These are phyloP conservation scores for Sporisorium graminicola DNA, from an alignment of 1,284 basidiomycete genomes.

Conservation along the genomic window DNA sequence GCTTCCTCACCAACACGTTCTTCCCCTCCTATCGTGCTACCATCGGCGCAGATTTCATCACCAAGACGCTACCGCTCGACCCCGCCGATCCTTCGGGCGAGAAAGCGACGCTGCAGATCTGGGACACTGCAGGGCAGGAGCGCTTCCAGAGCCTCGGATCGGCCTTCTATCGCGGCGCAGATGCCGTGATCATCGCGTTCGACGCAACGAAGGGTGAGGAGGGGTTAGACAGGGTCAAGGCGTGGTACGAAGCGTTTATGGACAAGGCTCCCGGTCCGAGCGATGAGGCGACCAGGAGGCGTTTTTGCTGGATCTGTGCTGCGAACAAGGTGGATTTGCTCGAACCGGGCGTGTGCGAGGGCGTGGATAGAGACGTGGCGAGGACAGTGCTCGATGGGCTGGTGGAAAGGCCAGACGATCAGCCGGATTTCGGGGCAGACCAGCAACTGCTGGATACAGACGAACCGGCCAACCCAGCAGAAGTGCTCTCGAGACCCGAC, in stretches of 20 bases:
- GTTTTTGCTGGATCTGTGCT: conserved; percentile 62
- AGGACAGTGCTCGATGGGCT: conserved; percentile 27
- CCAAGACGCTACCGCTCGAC: conserved; percentile 43
- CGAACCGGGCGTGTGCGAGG: background rate
- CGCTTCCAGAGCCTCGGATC: conserved; percentile 63
- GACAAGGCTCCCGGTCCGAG: conserved; percentile 45
- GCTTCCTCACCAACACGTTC: conserved; percentile 50
- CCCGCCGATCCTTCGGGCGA: conserved; percentile 24
- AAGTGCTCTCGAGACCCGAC: conserved; percentile 42
- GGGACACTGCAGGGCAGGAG: conserved; percentile 65
- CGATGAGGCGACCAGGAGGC: conserved; percentile 34
- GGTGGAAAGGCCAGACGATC: conserved; percentile 12
- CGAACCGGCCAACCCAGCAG: conserved; percentile 34
- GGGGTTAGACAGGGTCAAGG: conserved; percentile 19
- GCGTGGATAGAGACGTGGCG: conserved; percentile 17
- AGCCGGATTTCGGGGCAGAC: conserved; percentile 37
- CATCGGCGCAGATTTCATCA: conserved; percentile 65
- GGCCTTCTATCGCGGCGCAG: conserved; percentile 64
- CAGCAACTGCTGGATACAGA: conserved; percentile 8
- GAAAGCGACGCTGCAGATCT: conserved; percentile 50
- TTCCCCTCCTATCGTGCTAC: conserved; percentile 55
- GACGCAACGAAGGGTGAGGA: conserved; percentile 35
- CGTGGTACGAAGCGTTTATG: conserved; percentile 59
- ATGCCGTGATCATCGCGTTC: conserved; percentile 59
- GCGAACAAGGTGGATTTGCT: conserved; percentile 58